Conservation (phyloP, 768 basidiomycete species). For the Hypsizygus marmoreus region DNA sequence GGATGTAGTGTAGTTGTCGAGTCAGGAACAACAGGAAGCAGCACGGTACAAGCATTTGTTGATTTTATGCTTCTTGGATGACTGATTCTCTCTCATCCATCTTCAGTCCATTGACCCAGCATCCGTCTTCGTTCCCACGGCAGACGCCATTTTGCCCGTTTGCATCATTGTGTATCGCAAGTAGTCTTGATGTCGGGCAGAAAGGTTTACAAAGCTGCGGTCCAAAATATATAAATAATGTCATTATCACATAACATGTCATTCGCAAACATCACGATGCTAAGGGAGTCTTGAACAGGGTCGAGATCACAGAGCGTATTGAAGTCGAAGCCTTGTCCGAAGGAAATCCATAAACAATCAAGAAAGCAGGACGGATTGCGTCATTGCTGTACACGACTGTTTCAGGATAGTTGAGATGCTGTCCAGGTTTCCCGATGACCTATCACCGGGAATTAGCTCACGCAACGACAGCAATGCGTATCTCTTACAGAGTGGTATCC, state of each 20-base stretch:
- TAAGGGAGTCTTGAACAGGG: not conserved
- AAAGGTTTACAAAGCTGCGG: no score
- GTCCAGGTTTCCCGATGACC: constrained; percentile 66
- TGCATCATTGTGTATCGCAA: constrained; percentile 62
- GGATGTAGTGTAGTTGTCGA: constrained; percentile 57
- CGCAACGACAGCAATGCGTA: not conserved
- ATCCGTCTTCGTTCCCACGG: constrained; percentile 51
- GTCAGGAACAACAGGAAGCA: constrained; percentile 27
- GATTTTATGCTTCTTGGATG: not conserved
- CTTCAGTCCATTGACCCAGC: constrained; percentile 47
- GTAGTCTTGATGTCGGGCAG: not conserved
- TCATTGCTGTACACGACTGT: constrained; percentile 69
- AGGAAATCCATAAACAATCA: constrained; percentile 58
- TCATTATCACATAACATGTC: no score
- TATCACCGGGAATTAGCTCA: constrained; percentile 20
- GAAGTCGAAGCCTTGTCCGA: constrained; percentile 28
- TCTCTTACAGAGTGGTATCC: constrained; percentile 61
- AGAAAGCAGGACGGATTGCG: constrained; percentile 65
- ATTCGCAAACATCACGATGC: no score
- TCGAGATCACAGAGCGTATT: constrained; percentile 30
- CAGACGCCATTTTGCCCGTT: constrained; percentile 60
- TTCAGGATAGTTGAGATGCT: constrained; percentile 68
- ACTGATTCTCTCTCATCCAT: constrained; percentile 12
- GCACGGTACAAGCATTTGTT: constrained; percentile 10
- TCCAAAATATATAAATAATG: no score